phyloP scores from a whole-genome alignment of 2,329 filamentous ascomycete genomes.

The Elsinoe necatrix region DNA sequence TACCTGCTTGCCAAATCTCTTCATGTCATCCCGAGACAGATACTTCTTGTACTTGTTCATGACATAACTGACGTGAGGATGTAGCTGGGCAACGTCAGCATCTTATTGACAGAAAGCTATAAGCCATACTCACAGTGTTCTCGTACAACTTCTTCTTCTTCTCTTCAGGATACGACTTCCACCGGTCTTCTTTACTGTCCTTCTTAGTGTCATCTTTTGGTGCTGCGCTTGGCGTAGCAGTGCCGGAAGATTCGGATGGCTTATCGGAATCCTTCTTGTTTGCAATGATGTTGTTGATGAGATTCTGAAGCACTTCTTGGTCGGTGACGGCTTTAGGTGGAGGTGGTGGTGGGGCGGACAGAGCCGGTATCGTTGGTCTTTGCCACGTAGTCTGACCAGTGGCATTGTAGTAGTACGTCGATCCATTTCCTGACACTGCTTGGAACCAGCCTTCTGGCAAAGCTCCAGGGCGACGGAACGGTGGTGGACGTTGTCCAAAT shows the following conservation, averaged over 20 bases:
- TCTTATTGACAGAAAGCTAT: not conserved
- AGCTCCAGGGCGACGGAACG: constrained; percentile 41
- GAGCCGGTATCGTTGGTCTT: constrained; percentile 60
- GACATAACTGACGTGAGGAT: constrained; percentile 75
- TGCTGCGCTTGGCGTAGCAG: constrained; percentile 55
- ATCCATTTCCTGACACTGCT: constrained; percentile 60
- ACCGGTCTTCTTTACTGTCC: constrained; percentile 56
- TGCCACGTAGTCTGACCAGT: constrained; percentile 74
- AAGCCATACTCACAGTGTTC: constrained; percentile 61
- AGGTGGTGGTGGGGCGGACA: constrained; percentile 46
- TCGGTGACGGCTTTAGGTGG: constrained; percentile 60
- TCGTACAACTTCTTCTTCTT: constrained; percentile 96
- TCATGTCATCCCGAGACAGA: constrained; percentile 69
- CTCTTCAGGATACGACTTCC: constrained; percentile 61
- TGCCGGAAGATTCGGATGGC: constrained; percentile 44
- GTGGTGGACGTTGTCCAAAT: constrained; percentile 45
- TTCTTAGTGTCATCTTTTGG: constrained; percentile 44
- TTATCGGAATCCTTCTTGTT: constrained; percentile 56
- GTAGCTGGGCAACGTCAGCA: constrained; percentile 49
- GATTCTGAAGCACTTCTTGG: constrained; percentile 67
- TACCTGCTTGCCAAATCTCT: constrained; percentile 57
- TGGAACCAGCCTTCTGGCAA: constrained; percentile 83
- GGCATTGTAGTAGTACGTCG: constrained; percentile 78
- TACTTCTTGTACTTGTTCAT: constrained; percentile 81
- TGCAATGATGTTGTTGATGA: constrained; percentile 57